phyloP scores from a whole-genome alignment of 2,329 filamentous ascomycete genomes.

The Colletotrichum endophyticum region DNA sequence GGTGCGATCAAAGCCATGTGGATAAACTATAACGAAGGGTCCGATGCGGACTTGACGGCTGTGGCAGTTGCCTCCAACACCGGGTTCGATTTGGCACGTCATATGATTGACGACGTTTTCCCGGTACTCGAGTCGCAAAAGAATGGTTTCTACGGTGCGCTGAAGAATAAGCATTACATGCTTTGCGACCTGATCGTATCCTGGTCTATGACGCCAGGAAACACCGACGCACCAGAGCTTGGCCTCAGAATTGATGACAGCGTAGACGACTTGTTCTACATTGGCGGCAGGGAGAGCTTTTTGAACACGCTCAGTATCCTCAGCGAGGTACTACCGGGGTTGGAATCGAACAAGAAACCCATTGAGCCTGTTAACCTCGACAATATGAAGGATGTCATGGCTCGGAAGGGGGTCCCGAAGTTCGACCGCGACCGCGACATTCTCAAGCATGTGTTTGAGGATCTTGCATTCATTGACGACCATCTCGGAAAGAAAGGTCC shows the following conservation, averaged over 20 bases:
- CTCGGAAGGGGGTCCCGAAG: background rate
- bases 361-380: background rate
- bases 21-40: slow-evolving; percentile 27
- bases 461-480: background rate
- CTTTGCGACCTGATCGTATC: background rate
- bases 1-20: slow-evolving; percentile 32
- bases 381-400: background rate
- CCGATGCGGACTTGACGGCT: slow-evolving; percentile 30
- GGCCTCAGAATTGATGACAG: slow-evolving; percentile 8
- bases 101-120: slow-evolving; percentile 32
- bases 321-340: background rate
- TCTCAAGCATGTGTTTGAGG: background rate
- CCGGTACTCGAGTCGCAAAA: slow-evolving; percentile 25
- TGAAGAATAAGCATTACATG: background rate
- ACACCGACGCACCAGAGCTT: background rate
- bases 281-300: background rate
- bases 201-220: background rate
- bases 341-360: background rate
- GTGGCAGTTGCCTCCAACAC: slow-evolving; percentile 41
- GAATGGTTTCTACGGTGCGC: background rate
- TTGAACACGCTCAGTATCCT: background rate
- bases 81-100: slow-evolving; percentile 34
- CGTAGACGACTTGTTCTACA: background rate
- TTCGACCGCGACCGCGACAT: background rate
- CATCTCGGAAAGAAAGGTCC: background rate